Evolutionary conservation across 2,329 filamentous ascomycete species (phyloP).

Genomic region (Moelleriella libera): DNA sequence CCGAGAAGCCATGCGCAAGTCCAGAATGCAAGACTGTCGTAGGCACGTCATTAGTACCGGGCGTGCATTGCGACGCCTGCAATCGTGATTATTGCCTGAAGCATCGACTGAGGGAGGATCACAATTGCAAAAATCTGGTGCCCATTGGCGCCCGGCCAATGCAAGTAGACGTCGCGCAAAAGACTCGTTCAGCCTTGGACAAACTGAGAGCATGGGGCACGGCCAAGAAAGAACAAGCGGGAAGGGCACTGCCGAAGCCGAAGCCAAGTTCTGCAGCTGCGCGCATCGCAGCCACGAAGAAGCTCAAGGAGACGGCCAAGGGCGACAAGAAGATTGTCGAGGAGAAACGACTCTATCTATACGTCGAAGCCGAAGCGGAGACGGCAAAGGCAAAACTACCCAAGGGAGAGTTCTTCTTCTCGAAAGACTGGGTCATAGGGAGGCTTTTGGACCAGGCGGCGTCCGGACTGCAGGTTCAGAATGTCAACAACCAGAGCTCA

Average conservation of each 20-base stretch:
- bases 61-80: conserved; percentile 58
- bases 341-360: conserved; percentile 81
- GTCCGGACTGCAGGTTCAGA: conserved; percentile 62
- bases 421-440: conserved; percentile 79
- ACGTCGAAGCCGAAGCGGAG: conserved; percentile 80
- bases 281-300: conserved; percentile 55
- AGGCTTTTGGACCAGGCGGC: conserved; percentile 68
- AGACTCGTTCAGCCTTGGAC: conserved; percentile 60
- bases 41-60: conserved; percentile 52
- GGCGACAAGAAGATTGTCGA: conserved; percentile 68
- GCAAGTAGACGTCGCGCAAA: conserved; percentile 38
- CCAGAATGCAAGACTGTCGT: conserved; percentile 55
- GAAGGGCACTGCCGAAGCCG: conserved; percentile 43
- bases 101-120: conserved; percentile 65
- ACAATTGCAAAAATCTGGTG: conserved; percentile 68
- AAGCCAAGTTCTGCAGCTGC: conserved; percentile 50
- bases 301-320: conserved; percentile 75
- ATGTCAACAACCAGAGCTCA: conserved; percentile 66
- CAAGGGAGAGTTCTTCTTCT: conserved; percentile 68
- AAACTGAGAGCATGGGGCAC: conserved; percentile 69
- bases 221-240: conserved; percentile 53
- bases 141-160: conserved; percentile 35
- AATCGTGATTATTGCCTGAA: conserved; percentile 65
- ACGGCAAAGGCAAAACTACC: conserved; percentile 75
- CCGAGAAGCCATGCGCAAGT: conserved; percentile 54